Evolutionary conservation across 352 stramenopile species (phyloP), one percentile per base, ranked within the genome.

Genomic region (Thraustochytrium sp.): DNA sequence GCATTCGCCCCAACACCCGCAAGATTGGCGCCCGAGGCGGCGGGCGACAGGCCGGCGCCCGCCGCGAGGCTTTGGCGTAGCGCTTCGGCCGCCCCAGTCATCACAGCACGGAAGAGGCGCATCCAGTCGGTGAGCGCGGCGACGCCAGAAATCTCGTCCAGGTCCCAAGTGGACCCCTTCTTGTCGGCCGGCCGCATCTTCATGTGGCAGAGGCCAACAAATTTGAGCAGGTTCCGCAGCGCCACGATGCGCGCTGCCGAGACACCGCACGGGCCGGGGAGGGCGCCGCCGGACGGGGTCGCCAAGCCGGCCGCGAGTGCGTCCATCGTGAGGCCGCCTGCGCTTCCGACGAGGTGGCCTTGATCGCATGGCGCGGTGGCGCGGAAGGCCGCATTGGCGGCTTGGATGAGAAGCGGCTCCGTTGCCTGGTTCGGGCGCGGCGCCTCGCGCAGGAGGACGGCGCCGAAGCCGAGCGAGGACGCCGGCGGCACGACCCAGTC

Each of bases 401-500:
- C 59, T 18, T 72, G 59, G 31, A 72, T 72, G 21, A 72, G 31
- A 26, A 72, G 59, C 59, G 59, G 59, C 40, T 72, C 59, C 16
- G 59, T 46, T 16, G 59, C 34, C 16, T 49, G 34, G n/a, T 72
- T 72, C 1, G 59, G 59, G 29, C 59, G 59, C 26, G 36, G 13
- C 26, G 59, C 42, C 29, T 31, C 26, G 8, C 13, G 8, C 8
- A 77, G 46, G 34, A 62, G 65, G 5, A 77, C 34, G 49, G 42
- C 49, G 5, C 65, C 65, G 34, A 64, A 44, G 29, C 42, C 65
- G 26, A 46, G 31, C 16, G 44, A 46, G 4, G 68, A 42, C 23
- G 26, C 40, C 3, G 68, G 44, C 9, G 68, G 68, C 8, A 80
- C n/a, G n/a, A 80, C 76, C 68, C 68, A 80, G 38, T 80, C 68